phyloP scores from a whole-genome alignment of 1,284 basidiomycete genomes.

The Sutorius eximius region DNA sequence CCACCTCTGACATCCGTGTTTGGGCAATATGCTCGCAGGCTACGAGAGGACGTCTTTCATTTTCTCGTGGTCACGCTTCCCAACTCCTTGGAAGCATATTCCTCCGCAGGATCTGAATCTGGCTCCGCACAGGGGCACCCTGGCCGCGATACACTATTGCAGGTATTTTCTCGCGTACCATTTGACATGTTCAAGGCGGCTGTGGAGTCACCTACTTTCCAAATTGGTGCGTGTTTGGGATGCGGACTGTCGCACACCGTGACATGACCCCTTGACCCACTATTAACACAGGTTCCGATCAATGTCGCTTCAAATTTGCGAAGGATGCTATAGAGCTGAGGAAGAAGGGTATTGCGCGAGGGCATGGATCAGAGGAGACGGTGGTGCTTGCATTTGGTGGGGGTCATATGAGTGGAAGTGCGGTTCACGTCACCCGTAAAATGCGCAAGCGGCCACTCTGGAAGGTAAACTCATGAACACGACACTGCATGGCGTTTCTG shows the following conservation, averaged over 20 bases:
- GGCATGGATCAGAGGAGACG: constrained; percentile 70
- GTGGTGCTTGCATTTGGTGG: constrained; percentile 85
- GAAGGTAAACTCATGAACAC: constrained; percentile 73
- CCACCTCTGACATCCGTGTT: constrained; percentile 60
- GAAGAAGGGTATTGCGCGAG: constrained; percentile 65
- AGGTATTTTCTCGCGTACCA: constrained; percentile 72
- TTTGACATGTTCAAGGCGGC: constrained; percentile 82
- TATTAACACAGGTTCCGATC: constrained; percentile 62
- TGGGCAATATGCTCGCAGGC: constrained; percentile 65
- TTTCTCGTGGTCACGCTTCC: constrained; percentile 77
- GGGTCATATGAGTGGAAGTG: constrained; percentile 64
- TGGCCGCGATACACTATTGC: constrained; percentile 65
- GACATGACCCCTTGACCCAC: constrained; percentile 12
- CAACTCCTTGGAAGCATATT: constrained; percentile 51
- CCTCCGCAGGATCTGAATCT: constrained; percentile 40
- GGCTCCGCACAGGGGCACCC: constrained; percentile 38
- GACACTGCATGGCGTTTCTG: constrained; percentile 15
- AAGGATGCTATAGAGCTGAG: constrained; percentile 83
- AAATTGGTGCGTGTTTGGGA: constrained; percentile 59
- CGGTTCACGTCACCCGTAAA: constrained; percentile 84
- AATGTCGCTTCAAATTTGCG: constrained; percentile 85
- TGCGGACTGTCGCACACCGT: constrained; percentile 9
- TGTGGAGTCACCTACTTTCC: constrained; percentile 72
- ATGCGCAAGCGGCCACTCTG: constrained; percentile 78
- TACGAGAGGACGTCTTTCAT: constrained; percentile 72